Percentiles rank a stretch among this genome's conserved stretches.
These are phyloP conservation scores for Zygoascus sp. DNA, from an alignment of 1,139 yeast genomes.

Conservation along the genomic window DNA sequence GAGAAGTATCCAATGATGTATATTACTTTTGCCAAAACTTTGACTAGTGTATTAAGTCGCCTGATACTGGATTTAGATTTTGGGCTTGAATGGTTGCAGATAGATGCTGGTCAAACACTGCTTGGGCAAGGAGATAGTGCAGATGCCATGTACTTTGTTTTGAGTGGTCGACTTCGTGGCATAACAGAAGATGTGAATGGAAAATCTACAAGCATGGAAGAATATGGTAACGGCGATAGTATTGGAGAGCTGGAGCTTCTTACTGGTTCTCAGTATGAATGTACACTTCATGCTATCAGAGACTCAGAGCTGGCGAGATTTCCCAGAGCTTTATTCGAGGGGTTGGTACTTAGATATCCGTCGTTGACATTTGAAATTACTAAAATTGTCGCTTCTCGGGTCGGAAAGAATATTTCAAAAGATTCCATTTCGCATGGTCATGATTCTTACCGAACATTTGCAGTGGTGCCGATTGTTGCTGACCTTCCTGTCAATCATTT, in stretches of 20 bases:
- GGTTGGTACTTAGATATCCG: conserved; percentile 79
- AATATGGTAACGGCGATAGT: conserved; percentile 90
- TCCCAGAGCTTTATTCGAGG: conserved; percentile 83
- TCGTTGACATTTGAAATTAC: conserved; percentile 88
- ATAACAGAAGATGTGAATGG: conserved; percentile 38
- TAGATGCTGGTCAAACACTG: conserved; percentile 75
- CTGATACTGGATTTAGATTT: conserved; percentile 75
- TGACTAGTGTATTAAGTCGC: conserved; percentile 62
- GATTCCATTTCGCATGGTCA: conserved; percentile 33
- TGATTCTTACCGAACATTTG: conserved; percentile 63
- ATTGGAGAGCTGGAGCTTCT: conserved; percentile 93
- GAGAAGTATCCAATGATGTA: conserved; percentile 76
- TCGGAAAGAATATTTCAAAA: conserved; percentile 33
- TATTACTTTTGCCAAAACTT: conserved; percentile 68
- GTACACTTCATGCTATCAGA: conserved; percentile 79
- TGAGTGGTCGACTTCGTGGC: conserved; percentile 85
- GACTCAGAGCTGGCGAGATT: conserved; percentile 92
- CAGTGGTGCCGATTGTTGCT: conserved; percentile 70
- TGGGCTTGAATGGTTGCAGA: conserved; percentile 92
- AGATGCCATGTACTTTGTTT: conserved; percentile 84
- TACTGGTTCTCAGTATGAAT: conserved; percentile 71
- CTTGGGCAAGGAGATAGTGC: conserved; percentile 84
- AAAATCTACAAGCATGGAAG: conserved; percentile 51
- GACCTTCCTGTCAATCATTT: conserved; percentile 85
- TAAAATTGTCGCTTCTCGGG: conserved; percentile 76